phyloP scores from a whole-genome alignment of 2,329 filamentous ascomycete species.

The Cryphonectria radicalis region DNA sequence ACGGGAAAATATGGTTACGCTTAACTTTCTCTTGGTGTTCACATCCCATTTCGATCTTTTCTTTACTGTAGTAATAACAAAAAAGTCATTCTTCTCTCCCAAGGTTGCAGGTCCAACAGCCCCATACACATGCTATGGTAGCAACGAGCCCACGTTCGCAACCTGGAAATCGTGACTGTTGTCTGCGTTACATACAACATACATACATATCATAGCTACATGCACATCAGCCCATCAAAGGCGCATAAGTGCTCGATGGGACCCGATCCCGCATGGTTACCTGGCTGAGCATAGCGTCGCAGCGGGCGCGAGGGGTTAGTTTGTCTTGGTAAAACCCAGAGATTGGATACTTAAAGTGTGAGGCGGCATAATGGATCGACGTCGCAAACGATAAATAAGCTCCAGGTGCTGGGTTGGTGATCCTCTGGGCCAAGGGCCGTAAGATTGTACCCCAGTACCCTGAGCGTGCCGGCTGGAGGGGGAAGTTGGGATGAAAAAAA shows the following conservation, averaged over 20 bases:
- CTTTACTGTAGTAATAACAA: too few species aligned
- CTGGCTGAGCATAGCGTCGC: not conserved
- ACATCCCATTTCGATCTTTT: not conserved
- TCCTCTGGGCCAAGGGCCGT: constrained; percentile 5
- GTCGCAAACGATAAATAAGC: constrained; percentile 19
- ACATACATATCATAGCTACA: not conserved
- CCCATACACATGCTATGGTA: not conserved
- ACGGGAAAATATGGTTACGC: constrained; percentile 1
- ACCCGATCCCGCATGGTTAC: not conserved
- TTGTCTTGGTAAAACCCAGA: not conserved
- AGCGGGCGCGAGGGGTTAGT: not conserved
- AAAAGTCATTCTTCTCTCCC: too few species aligned
- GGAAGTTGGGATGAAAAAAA: constrained; percentile 20
- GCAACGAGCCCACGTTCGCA: not conserved
- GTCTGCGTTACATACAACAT: not conserved
- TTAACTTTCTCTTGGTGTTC: not conserved
- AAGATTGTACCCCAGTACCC: not conserved
- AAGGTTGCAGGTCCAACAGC: not conserved
- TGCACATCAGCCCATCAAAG: constrained; percentile 1
- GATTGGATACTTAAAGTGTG: not conserved
- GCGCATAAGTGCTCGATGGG: not conserved
- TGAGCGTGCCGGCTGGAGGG: not conserved
- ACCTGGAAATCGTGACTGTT: not conserved
- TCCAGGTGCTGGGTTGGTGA: constrained; percentile 4
- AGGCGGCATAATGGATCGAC: constrained; percentile 20